phyloP scores from a whole-genome alignment of 257 asterid species.

The Salvia hispanica region DNA sequence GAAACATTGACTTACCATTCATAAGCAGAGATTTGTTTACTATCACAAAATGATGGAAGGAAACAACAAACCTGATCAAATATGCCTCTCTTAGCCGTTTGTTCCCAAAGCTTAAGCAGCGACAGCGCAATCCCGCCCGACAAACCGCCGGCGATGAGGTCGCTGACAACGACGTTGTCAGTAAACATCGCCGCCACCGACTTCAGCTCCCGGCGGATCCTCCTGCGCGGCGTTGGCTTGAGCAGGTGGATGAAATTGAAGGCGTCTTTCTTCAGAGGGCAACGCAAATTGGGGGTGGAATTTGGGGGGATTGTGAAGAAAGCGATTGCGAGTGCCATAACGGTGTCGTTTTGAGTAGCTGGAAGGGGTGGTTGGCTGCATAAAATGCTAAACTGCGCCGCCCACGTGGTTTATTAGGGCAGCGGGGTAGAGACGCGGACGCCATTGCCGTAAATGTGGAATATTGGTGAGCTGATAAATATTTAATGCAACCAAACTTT shows the following conservation, averaged over 20 bases:
- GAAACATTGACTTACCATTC: background rate
- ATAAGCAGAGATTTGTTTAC: background rate
- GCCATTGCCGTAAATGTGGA: background rate
- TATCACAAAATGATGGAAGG: background rate
- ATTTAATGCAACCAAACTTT: background rate
- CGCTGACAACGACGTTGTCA: constrained; percentile 38
- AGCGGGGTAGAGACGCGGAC: background rate
- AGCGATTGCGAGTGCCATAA: constrained; percentile 34
- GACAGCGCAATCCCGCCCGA: constrained; percentile 53
- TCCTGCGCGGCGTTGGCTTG: constrained; percentile 32
- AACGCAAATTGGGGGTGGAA: constrained; percentile 14
- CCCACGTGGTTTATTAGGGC: constrained; percentile 14
- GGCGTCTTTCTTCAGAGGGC: constrained; percentile 13
- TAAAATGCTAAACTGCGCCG: background rate
- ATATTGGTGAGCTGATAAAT: too few species aligned
- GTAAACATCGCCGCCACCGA: constrained; percentile 48
- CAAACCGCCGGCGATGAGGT: constrained; percentile 49
- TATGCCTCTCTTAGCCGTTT: constrained; percentile 53
- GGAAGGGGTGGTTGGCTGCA: background rate
- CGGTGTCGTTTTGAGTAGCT: background rate
- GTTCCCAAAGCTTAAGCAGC: constrained; percentile 54
- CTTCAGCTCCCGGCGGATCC: constrained; percentile 35
- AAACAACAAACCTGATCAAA: constrained; percentile 56
- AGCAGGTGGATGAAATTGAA: constrained; percentile 30
- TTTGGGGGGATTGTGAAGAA: constrained; percentile 31